Evolutionary conservation across 202 grass and related monocot genomes (phyloP).

Genomic region (Panicum virgatum): DNA sequence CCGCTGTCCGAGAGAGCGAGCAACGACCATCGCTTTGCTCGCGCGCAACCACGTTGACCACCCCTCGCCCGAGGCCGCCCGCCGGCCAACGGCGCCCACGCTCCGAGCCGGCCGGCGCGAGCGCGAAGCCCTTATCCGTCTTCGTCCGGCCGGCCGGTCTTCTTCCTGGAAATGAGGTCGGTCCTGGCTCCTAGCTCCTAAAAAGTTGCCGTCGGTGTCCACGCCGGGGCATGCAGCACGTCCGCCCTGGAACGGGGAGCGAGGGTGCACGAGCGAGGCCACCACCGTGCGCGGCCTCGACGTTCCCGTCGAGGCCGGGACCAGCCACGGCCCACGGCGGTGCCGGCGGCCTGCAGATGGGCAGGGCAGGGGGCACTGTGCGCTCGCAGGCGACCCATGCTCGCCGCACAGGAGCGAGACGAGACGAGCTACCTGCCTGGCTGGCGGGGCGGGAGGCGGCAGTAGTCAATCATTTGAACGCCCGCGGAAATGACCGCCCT

Average conservation of each 20-base stretch:
- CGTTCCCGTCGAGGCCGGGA: neutral
- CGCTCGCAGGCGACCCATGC: neutral
- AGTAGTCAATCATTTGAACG: conserved; percentile 34
- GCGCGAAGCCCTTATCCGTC: neutral
- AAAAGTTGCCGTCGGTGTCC: neutral
- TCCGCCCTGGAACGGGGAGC: too few relatives aligned
- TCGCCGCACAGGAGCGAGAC: neutral
- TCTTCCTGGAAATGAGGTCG: neutral
- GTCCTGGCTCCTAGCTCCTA: too few relatives aligned
- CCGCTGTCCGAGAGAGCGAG: neutral
- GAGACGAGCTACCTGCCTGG: neutral
- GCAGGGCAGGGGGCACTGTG: conserved; percentile 8
- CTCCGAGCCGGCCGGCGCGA: neutral
- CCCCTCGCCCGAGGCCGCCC: conserved; percentile 4
- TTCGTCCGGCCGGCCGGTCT: too few relatives aligned
- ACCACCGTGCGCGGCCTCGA: too few relatives aligned
- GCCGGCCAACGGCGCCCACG: neutral
- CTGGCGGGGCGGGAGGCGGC: neutral
- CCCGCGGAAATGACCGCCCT: neutral
- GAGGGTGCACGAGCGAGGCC: too few relatives aligned
- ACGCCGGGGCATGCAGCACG: neutral
- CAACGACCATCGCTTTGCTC: neutral
- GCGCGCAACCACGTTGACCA: conserved; percentile 27
- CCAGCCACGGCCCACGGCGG: neutral
- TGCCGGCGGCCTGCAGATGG: neutral